Conservation (phyloP, 176 grass and related monocot genomes). For the Pontederia crassipes region DNA sequence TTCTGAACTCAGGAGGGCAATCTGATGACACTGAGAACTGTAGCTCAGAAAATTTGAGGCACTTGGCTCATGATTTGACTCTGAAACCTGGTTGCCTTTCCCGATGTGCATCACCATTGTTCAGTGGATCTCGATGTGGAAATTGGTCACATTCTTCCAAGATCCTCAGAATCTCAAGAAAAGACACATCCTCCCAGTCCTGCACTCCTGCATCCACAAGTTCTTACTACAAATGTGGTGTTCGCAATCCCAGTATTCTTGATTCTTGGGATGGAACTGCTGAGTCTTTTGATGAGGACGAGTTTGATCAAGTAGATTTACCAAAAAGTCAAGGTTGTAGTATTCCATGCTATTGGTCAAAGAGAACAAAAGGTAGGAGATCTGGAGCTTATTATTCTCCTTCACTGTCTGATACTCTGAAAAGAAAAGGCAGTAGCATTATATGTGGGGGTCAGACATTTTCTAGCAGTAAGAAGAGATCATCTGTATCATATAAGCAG, state of each 20-base stretch:
- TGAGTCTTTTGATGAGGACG: constrained; percentile 71
- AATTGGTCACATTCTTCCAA: constrained; percentile 62
- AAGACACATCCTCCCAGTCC: constrained; percentile 65
- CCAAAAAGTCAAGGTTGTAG: constrained; percentile 43
- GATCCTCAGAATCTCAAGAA: constrained; percentile 42
- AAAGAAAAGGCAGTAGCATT: constrained; percentile 69
- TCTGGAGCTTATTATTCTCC: constrained; percentile 43
- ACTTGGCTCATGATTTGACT: constrained; percentile 35
- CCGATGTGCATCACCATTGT: constrained; percentile 44
- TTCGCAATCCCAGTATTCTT: constrained; percentile 26
- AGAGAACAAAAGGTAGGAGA: constrained; percentile 34
- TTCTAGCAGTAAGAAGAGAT: constrained; percentile 47
- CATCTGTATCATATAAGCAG: constrained; percentile 32
- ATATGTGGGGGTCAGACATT: constrained; percentile 58
- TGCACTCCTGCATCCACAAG: constrained; percentile 74
- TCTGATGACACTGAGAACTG: constrained; percentile 60
- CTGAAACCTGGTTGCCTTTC: constrained; percentile 43
- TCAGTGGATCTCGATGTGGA: constrained; percentile 59
- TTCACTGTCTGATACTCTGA: constrained; percentile 68
- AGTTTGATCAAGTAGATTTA: constrained; percentile 46
- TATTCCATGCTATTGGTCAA: constrained; percentile 46
- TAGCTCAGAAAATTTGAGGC: constrained; percentile 25
- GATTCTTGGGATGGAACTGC: constrained; percentile 51
- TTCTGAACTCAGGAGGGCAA: constrained; percentile 43
- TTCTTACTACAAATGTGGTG: constrained; percentile 57